phyloP scores from a whole-genome alignment of 805 yeast genomes.

The Pichia californica region DNA sequence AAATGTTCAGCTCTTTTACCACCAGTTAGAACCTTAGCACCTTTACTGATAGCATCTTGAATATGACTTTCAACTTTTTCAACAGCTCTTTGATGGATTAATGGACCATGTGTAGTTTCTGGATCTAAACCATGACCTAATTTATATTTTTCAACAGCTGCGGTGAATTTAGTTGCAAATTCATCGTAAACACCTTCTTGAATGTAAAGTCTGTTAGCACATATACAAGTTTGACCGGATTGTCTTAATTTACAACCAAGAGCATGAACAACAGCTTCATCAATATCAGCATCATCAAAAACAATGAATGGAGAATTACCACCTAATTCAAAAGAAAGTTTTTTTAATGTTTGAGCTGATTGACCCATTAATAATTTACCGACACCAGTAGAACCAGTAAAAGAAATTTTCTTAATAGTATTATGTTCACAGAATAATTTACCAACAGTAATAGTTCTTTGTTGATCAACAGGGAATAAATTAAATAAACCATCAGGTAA shows the following conservation, averaged over 20 bases:
- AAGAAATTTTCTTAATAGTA: constrained; percentile 82
- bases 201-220: constrained; percentile 66
- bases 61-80: constrained; percentile 57
- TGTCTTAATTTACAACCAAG: constrained; percentile 66
- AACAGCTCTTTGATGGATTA: constrained; percentile 58
- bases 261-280: constrained; percentile 58
- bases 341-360: constrained; percentile 68
- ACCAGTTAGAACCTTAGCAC: constrained; percentile 59
- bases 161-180: constrained; percentile 45
- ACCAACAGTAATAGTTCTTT: constrained; percentile 56
- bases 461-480: constrained; percentile 81
- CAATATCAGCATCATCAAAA: constrained; percentile 66
- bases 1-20: constrained; percentile 49
- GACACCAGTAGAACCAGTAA: constrained; percentile 90
- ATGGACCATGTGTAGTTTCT: constrained; percentile 69
- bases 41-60: constrained; percentile 57
- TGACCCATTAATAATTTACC: constrained; percentile 67
- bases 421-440: constrained; percentile 71
- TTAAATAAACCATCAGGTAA: constrained; percentile 85
- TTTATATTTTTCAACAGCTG: constrained; percentile 36
- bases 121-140: constrained; percentile 59
- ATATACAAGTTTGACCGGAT: constrained; percentile 77
- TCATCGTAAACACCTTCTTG: constrained; percentile 61
- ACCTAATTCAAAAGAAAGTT: constrained; percentile 78
- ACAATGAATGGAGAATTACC: constrained; percentile 88